Evolutionary conservation across 2,329 filamentous ascomycete genomes (phyloP).

Genomic region (Hyphodiscus sp.): DNA sequence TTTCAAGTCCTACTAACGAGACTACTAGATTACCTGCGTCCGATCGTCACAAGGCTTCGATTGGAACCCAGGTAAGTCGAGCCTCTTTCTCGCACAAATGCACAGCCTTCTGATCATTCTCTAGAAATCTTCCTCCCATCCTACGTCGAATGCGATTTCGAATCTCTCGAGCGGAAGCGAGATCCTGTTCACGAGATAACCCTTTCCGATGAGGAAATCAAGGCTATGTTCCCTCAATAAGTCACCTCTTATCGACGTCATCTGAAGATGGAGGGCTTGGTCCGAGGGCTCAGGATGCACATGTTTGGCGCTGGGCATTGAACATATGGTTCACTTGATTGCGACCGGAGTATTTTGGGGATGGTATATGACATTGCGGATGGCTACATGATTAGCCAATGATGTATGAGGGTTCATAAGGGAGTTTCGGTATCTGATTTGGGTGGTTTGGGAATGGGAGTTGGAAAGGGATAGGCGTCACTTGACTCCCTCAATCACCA

Average conservation of each 20-base stretch:
- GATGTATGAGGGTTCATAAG: constrained; percentile 10
- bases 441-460: background rate
- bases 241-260: constrained; percentile 14
- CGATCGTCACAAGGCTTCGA: constrained; percentile 74
- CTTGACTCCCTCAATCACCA: constrained; percentile 5
- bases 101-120: constrained; percentile 4
- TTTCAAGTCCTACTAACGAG: constrained; percentile 3
- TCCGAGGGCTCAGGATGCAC: constrained; percentile 15
- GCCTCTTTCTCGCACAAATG: background rate
- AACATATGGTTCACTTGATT: constrained; percentile 26
- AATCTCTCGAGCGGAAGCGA: constrained; percentile 66
- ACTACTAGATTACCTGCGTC: constrained; percentile 65
- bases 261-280: constrained; percentile 7
- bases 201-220: constrained; percentile 70
- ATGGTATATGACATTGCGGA: constrained; percentile 4
- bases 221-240: constrained; percentile 59
- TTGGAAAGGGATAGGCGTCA: constrained; percentile 6
- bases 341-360: constrained; percentile 23
- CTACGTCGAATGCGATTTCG: constrained; percentile 68
- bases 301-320: constrained; percentile 21
- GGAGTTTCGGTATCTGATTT: constrained; percentile 14
- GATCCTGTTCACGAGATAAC: constrained; percentile 74
- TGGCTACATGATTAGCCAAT: constrained; percentile 15
- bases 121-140: constrained; percentile 75
- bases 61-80: constrained; percentile 65